Base-by-base conservation (phyloP, 495 filamentous ascomycete species). In the Chlorociboria aeruginascens region DNA sequence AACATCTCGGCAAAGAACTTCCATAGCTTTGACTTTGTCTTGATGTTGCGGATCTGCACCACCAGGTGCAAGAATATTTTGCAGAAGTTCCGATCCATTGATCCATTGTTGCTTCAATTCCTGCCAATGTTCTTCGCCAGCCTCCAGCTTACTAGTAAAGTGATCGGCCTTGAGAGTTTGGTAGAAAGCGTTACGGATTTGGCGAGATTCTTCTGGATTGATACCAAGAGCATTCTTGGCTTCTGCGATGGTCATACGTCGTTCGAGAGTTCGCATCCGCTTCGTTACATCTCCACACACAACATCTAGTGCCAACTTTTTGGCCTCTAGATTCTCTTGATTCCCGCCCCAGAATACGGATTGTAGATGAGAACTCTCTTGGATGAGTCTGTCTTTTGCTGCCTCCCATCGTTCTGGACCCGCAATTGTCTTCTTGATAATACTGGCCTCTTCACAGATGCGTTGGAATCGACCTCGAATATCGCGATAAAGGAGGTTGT, bases 261-360 rank as follows among this genome's bases (percentile, higher is more conserved):
- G 66, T 45, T 76, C 71, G 29, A 76, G 45, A 0, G 72, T 81
- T 34, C 86, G 71, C 71, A 89, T 82, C 20, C 81, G 68, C 62
- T 92, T 92, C 8, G 83, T 87, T 40, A 89, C 83, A 61, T 89
- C 83, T n/a, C 71, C 79, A 56, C 82, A 86, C 20, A 92, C 78
- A 25, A 86, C 73, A 63, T 92, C 86, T 7, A 92, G 66, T 1
- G 85, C 81, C 43, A 85, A 71, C 14, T 69, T 67, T 47, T 68
- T 66, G 14, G 62, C 55, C 35, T 81, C 81, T n/a, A 68, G 62
- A 38, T 77, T 73, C 33, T 79, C 69, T 10, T 61, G 55, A 8
- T 48, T 56, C 20, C 4, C 20, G 14, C 61, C 66, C 59, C 66
- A 71, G 54, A 89, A 83, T n/a, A 83, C 69, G 3, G 66, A 66